Conservation (phyloP, 768 basidiomycete species). For the Leccinum longicurvipes region DNA sequence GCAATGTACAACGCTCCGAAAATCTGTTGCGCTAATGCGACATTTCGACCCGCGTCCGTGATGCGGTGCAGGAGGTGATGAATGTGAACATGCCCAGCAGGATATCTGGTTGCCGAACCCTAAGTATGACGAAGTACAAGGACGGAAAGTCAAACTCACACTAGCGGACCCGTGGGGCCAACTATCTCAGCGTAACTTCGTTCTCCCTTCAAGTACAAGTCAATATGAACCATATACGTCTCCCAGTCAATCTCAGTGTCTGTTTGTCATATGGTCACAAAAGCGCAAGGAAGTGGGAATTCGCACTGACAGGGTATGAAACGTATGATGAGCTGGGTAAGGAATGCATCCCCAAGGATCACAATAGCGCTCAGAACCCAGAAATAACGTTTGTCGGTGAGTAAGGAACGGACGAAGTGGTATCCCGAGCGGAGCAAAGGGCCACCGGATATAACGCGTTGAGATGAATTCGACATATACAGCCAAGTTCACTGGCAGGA, state of each 20-base stretch:
- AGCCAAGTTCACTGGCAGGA: background rate
- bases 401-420: constrained; percentile 16
- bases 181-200: constrained; percentile 75
- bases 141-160: constrained; percentile 48
- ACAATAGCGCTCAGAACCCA: constrained; percentile 63
- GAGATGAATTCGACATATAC: constrained; percentile 8
- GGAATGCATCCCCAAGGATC: constrained; percentile 68
- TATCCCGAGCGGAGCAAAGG: constrained; percentile 3
- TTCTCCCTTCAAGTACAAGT: constrained; percentile 76
- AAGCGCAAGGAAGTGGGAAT: constrained; percentile 2
- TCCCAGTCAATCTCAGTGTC: constrained; percentile 99
- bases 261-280: constrained; percentile 35
- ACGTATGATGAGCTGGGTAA: constrained; percentile 77
- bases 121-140: background rate
- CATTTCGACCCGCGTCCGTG: constrained; percentile 57
- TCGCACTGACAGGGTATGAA: constrained; percentile 74
- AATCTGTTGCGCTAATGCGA: constrained; percentile 69
- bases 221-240: constrained; percentile 90
- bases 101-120: constrained; percentile 60
- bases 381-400: constrained; percentile 60
- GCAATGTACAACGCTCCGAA: constrained; percentile 73
- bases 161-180: constrained; percentile 91
- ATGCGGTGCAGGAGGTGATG: constrained; percentile 68
- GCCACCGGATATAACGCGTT: background rate
- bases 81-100: constrained; percentile 87